Evolutionary conservation across 2,329 filamentous ascomycete genomes (phyloP), one percentile per base, ranked within the genome.

Genomic region (Colletotrichum acutatum): DNA sequence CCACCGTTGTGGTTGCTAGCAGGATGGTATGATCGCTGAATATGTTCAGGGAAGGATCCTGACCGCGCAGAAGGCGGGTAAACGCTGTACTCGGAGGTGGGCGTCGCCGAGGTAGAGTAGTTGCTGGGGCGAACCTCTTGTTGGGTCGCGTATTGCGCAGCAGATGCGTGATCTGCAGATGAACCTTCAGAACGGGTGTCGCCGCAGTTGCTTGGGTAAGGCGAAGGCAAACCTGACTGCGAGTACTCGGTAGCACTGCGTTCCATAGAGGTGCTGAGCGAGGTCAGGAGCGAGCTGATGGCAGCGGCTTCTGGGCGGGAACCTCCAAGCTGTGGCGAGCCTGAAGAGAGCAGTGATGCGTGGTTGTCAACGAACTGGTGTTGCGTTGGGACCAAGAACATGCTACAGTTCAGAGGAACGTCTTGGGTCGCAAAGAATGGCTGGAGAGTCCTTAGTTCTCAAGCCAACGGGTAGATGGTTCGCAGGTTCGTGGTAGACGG

Each of bases 131-230:
- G 91, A 80, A 92, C 91, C 86, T 98, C 95, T 86, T 93, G 92
- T 82, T 94, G 93, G 80, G 92, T 91, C 78, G 93, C 89, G 86
- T 97, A 97, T 85, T 96, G 93, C 86, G 93, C 94, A 93, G 94
- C 93, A 94, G 95, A 94, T 86, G 93, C 89, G 89, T 94, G 94
- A 93, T 97, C 95, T 97, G 93, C 91, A 86, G 89, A 86, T 83
- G 92, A 90, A 83, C 89, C 92, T 93, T 97, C 94, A 95, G 95
- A 95, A 88, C 92, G 90, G 85, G 90, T 86, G 87, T 90, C 88
- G 86, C 86, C 89, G 84, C 88, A 88, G 84, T 87, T 88, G 86
- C 87, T 89, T 82, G 90, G 88, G 86, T 91, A 91, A 85, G 90
- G 90, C 88, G 90, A 90, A 83, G 88, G 91, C 93, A 94, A 94